phyloP scores from a whole-genome alignment of 1,284 basidiomycete species.

The Papiliotrema flavescens region DNA sequence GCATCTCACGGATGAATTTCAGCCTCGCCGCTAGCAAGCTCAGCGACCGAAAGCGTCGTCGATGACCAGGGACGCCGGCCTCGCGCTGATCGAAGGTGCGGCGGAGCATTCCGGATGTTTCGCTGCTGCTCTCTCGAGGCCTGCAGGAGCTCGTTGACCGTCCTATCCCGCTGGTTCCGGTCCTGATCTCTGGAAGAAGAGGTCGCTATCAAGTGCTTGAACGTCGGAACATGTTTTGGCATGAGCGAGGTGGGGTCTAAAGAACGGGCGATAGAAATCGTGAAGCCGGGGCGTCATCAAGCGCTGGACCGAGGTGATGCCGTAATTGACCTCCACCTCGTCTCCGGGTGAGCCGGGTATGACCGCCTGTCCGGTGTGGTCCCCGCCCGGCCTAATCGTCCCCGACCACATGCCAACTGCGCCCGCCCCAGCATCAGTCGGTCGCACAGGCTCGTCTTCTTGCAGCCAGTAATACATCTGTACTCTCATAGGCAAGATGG shows the following conservation, averaged over 20 bases:
- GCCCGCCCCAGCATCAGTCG: too few relatives aligned
- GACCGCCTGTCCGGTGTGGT: too few relatives aligned
- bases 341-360: too few relatives aligned
- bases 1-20: slow-evolving; percentile 32
- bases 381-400: too few relatives aligned
- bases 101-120: background rate
- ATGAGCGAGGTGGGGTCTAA: slow-evolving; percentile 16
- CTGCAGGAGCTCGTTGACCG: slow-evolving; percentile 30
- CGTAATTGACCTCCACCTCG: too few relatives aligned
- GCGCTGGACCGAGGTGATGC: too few relatives aligned
- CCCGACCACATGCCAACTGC: too few relatives aligned
- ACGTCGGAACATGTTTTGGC: slow-evolving; percentile 42
- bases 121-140: slow-evolving; percentile 12
- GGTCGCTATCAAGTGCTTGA: slow-evolving; percentile 36
- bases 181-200: background rate
- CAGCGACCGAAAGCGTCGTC: background rate
- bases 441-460: too few relatives aligned
- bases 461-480: too few relatives aligned
- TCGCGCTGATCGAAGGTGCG: background rate
- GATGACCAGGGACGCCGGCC: slow-evolving; percentile 13
- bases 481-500: too few relatives aligned
- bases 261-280: too few relatives aligned
- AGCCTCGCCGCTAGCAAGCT: slow-evolving; percentile 12
- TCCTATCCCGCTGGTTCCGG: slow-evolving; percentile 7
- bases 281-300: too few relatives aligned